Evolutionary conservation across 1,284 basidiomycete genomes (phyloP).

Genomic region (Moesziomyces sp.): DNA sequence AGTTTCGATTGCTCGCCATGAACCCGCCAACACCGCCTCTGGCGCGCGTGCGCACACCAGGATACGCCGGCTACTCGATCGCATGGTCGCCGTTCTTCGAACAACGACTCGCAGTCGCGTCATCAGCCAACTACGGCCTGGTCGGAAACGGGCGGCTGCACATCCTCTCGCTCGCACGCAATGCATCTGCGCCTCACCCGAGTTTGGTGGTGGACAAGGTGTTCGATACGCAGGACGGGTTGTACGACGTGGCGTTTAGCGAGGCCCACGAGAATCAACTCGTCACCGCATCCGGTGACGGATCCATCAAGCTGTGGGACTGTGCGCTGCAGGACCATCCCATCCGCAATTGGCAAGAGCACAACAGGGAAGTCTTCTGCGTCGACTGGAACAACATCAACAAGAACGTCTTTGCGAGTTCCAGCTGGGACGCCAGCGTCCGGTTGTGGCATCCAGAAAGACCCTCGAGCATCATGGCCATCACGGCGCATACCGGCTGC

Average conservation of each 20-base stretch:
- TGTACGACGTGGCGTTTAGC: conserved; percentile 92
- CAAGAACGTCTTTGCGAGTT: conserved; percentile 86
- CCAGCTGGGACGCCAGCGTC: conserved; percentile 88
- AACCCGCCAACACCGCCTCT: conserved; percentile 35
- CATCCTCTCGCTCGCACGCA: conserved; percentile 34
- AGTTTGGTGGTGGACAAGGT: conserved; percentile 39
- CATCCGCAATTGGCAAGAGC: conserved; percentile 91
- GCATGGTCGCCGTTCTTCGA: conserved; percentile 94
- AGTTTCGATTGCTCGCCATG: not conserved
- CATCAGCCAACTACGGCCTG: conserved; percentile 91
- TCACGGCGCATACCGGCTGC: conserved; percentile 83
- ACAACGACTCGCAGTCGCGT: conserved; percentile 82
- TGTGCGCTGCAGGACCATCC: conserved; percentile 86
- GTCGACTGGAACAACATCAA: conserved; percentile 96
- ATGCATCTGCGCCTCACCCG: conserved; percentile 6
- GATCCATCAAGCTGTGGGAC: conserved; percentile 91
- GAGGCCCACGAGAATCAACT: conserved; percentile 95
- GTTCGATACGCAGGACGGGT: conserved; percentile 91
- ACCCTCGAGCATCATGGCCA: conserved; percentile 79
- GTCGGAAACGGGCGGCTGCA: conserved; percentile 82
- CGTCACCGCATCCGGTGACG: conserved; percentile 88
- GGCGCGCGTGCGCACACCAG: conserved; percentile 53
- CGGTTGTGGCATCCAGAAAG: conserved; percentile 90
- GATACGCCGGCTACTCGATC: conserved; percentile 85
- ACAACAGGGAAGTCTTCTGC: conserved; percentile 90